Percentiles rank a stretch among this genome's conserved stretches.
These are phyloP conservation scores for Pythium oligandrum DNA, from an alignment of 352 stramenopile genomes.

Conservation along the genomic window DNA sequence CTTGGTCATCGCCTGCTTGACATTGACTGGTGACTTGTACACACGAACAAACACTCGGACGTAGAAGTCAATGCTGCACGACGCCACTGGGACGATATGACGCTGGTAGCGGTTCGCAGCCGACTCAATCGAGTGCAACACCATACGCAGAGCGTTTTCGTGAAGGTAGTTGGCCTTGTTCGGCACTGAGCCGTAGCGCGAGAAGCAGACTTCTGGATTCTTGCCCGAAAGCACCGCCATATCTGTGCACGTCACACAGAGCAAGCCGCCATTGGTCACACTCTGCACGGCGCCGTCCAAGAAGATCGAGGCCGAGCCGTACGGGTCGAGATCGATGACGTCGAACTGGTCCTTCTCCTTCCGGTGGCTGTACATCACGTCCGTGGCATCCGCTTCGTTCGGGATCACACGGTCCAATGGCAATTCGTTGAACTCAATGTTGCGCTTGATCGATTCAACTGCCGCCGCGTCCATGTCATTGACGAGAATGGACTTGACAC, in stretches of 20 bases:
- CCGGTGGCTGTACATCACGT: constrained; percentile 86
- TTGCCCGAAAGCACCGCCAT: constrained; percentile 93
- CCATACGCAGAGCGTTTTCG: constrained; percentile 85
- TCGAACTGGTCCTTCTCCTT: constrained; percentile 94
- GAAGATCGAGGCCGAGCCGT: constrained; percentile 98
- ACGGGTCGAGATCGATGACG: constrained; percentile 99
- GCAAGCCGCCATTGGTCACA: constrained; percentile 93
- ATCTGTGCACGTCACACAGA: constrained; percentile 99
- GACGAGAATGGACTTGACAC: constrained; percentile 95
- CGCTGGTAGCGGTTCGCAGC: constrained; percentile 94
- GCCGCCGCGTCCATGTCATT: constrained; percentile 98
- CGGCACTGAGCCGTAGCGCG: constrained; percentile 74
- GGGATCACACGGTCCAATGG: constrained; percentile 78
- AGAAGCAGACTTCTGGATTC: constrained; percentile 88
- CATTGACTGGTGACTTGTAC: constrained; percentile 93
- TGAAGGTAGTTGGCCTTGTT: constrained; percentile 89
- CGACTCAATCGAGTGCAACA: constrained; percentile 95
- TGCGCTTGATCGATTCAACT: constrained; percentile 94
- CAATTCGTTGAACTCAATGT: constrained; percentile 90
- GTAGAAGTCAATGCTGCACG: constrained; percentile 99
- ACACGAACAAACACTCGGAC: constrained; percentile 99
- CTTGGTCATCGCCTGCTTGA: constrained; percentile 92
- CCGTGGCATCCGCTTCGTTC: constrained; percentile 80
- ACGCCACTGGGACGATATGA: constrained; percentile 96
- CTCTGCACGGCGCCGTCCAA: constrained; percentile 96